Conservation (phyloP, 768 basidiomycete species). For the Serpula lacrymans region DNA sequence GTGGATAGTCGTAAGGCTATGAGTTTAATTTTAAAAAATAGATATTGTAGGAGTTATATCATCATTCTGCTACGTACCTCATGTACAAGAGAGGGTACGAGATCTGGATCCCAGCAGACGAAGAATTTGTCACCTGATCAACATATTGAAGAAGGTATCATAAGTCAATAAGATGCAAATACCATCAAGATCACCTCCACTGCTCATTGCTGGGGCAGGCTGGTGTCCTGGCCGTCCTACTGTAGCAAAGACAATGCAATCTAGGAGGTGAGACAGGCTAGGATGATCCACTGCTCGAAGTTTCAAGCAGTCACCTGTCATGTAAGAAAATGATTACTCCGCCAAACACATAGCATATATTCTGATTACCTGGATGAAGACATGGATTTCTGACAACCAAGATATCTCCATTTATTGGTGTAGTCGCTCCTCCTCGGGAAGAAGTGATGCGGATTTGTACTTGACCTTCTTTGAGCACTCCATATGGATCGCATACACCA, state of each 20-base stretch:
- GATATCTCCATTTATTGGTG: slow-evolving; percentile 58
- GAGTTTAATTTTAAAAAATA: neutral
- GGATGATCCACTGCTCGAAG: slow-evolving; percentile 54
- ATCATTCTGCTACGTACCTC: slow-evolving; percentile 40
- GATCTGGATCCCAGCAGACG: slow-evolving; percentile 66
- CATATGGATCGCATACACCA: slow-evolving; percentile 66
- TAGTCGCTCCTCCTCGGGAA: slow-evolving; percentile 47
- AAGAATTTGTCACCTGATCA: slow-evolving; percentile 58
- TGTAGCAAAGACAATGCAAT: slow-evolving; percentile 66
- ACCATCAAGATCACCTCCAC: slow-evolving; percentile 66
- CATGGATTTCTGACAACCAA: slow-evolving; percentile 68
- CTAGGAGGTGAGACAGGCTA: slow-evolving; percentile 52
- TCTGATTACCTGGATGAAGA: slow-evolving; percentile 55
- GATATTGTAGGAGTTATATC: too few species aligned
- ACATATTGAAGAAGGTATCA: neutral
- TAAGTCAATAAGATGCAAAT: neutral
- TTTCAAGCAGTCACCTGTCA: slow-evolving; percentile 59
- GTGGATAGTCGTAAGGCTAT: slow-evolving; percentile 67
- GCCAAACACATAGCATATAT: neutral
- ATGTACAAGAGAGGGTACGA: slow-evolving; percentile 52
- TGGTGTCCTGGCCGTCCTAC: slow-evolving; percentile 54
- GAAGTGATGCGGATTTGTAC: slow-evolving; percentile 59
- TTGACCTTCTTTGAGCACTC: slow-evolving; percentile 59
- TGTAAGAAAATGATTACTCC: neutral
- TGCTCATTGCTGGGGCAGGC: slow-evolving; percentile 67